Base-by-base conservation (phyloP, 148 eudicot genomes). In the Chenopodium quinoa region DNA sequence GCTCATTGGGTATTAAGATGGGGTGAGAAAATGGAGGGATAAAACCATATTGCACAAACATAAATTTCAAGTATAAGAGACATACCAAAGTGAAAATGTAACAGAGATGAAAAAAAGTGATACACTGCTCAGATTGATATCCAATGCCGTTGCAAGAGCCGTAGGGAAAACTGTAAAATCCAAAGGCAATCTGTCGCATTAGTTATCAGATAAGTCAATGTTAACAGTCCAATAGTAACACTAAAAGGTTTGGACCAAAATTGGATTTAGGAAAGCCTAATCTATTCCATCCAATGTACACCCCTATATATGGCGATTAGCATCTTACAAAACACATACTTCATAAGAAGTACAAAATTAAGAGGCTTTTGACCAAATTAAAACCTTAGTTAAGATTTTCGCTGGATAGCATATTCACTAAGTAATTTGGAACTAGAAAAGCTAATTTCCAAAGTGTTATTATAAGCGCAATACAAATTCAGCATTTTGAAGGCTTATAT, bases 21-120 rank as follows among this genome's bases (percentile, higher is more conserved):
- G 22, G 47, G 2, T 27, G 44, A 34, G 14, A 48, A 13, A 48
- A 71, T 44, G 25, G 19, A 76, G 16, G 63, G 68, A 71, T 25
- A 46, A n/a, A 22, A 0, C 71, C 77, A 47, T 25, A 60, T 44
- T 71, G 65, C 74, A 27, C 65, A 44, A 60, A 48, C 62, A 86
- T 64, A 74, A 80, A 12, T 69, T 48, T 54, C 25, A 82, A 56
- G 77, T 48, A 75, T 75, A 52, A 74, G 80, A 32, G 64, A 90
- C 92, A 65, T 85, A 96, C 99, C 99, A 96, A 93, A 29, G 99
- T 96, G 79, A 98, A 88, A 96, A 96, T 68, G 98, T 96, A 78
- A 96, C 99, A 66, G 99, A 88, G 88, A 96, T 92, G 86, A 96
- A 96, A 86, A 96, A 98, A 87, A 27, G 27, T 27, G 27, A 27